Evolutionary conservation across 1,139 yeast species (phyloP).

Genomic region (Pichia sp.): DNA sequence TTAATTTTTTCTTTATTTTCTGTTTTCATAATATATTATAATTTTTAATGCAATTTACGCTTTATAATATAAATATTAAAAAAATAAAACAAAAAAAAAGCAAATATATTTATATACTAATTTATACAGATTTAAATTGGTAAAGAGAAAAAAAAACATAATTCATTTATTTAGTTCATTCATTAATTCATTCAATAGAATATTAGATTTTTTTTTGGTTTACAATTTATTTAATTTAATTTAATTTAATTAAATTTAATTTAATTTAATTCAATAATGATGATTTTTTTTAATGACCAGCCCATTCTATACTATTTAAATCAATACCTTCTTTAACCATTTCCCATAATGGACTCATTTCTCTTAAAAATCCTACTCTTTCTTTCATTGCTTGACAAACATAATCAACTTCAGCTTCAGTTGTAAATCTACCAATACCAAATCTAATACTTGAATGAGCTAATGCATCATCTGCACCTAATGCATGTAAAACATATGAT

Average conservation of each 20-base stretch:
- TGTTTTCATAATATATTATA: too few relatives aligned
- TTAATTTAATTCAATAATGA: neutral
- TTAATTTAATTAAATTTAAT: neutral
- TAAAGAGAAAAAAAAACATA: too few relatives aligned
- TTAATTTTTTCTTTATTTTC: too few relatives aligned
- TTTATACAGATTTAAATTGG: too few relatives aligned
- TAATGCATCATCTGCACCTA: constrained; percentile 96
- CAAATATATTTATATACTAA: too few relatives aligned
- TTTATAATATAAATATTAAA: too few relatives aligned
- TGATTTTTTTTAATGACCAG: constrained; percentile 61
- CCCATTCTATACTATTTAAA: constrained; percentile 91
- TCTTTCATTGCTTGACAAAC: constrained; percentile 83
- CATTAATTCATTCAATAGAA: too few relatives aligned
- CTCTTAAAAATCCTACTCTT: constrained; percentile 87
- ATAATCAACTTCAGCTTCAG: constrained; percentile 92
- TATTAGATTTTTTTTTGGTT: too few relatives aligned
- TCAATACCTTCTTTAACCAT: constrained; percentile 99
- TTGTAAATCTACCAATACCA: constrained; percentile 95
- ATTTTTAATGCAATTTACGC: too few relatives aligned
- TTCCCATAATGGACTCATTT: constrained; percentile 95
- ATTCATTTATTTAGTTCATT: too few relatives aligned
- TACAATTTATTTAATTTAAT: neutral
- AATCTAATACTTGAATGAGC: constrained; percentile 97
- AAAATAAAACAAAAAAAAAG: too few relatives aligned
- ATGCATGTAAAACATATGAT: constrained; percentile 89